phyloP scores from a whole-genome alignment of 345 rosid species.

The Jatropha curcas region DNA sequence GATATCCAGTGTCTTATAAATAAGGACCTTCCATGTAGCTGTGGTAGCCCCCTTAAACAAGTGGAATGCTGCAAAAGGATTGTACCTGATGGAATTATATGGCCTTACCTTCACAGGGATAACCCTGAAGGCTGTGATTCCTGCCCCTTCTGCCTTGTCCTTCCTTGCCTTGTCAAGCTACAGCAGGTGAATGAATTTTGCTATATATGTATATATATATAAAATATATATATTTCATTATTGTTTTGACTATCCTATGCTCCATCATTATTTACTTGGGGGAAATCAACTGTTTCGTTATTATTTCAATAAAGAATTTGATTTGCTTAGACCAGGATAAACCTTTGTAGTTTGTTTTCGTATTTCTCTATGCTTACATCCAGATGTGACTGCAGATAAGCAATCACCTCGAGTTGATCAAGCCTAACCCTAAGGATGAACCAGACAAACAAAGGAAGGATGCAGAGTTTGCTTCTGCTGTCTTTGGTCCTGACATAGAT shows the following conservation, averaged over 20 bases:
- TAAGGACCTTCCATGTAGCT: conserved; percentile 78
- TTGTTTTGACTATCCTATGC: neutral
- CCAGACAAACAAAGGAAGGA: conserved; percentile 84
- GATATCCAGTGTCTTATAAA: conserved; percentile 87
- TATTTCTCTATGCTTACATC: conserved; percentile 14
- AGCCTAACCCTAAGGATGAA: conserved; percentile 92
- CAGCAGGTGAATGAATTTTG: conserved; percentile 57
- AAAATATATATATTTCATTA: neutral
- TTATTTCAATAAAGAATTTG: neutral
- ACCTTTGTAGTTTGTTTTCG: neutral
- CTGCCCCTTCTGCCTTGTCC: conserved; percentile 95
- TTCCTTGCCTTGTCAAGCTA: conserved; percentile 87
- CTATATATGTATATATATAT: neutral
- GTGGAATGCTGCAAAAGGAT: conserved; percentile 88
- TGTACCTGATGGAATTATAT: conserved; percentile 79
- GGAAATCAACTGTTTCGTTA: neutral
- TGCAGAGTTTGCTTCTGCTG: conserved; percentile 78
- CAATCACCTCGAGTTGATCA: conserved; percentile 93
- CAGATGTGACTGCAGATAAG: conserved; percentile 57
- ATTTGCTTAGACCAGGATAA: neutral
- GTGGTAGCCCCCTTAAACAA: conserved; percentile 92
- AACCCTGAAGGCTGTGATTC: conserved; percentile 89
- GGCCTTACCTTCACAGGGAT: conserved; percentile 87
- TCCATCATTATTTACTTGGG: neutral
- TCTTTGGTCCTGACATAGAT: conserved; percentile 77